phyloP scores from a whole-genome alignment of 2,329 filamentous ascomycete genomes.

The Ampelomyces quisqualis region DNA sequence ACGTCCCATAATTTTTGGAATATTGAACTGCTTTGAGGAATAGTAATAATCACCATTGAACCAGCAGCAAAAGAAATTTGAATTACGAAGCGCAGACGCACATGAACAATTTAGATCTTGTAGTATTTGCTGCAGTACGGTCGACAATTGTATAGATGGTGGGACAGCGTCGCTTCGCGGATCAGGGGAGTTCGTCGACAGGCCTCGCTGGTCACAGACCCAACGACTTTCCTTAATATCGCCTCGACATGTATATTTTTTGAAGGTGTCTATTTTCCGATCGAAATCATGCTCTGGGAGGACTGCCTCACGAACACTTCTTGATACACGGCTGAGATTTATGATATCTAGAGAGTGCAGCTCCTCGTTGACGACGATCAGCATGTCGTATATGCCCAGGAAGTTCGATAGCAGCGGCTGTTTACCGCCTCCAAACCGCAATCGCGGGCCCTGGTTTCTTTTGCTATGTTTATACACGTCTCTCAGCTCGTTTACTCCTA shows the following conservation, averaged over 20 bases:
- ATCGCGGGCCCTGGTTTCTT: constrained; percentile 2
- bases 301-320: constrained; percentile 24
- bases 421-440: constrained; percentile 4
- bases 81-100: constrained; percentile 8
- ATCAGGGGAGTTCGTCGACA: constrained; percentile 12
- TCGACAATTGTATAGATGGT: constrained; percentile 24
- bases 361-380: constrained; percentile 26
- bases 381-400: constrained; percentile 33
- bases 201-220: constrained; percentile 21
- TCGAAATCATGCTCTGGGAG: constrained; percentile 21
- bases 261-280: constrained; percentile 18
- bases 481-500: constrained; percentile 11
- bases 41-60: constrained; percentile 5
- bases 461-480: not conserved
- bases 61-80: constrained; percentile 5
- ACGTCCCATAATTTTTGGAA: not conserved
- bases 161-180: constrained; percentile 8
- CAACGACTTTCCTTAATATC: constrained; percentile 18
- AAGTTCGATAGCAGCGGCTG: constrained; percentile 24
- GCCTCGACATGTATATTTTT: constrained; percentile 21
- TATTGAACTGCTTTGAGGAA: not conserved
- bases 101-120: constrained; percentile 18
- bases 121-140: constrained; percentile 31
- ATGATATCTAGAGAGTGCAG: constrained; percentile 31
- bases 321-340: constrained; percentile 27